Base-by-base conservation (phyloP, 176 grass and related monocot genomes). In the Aegilops speltoides region DNA sequence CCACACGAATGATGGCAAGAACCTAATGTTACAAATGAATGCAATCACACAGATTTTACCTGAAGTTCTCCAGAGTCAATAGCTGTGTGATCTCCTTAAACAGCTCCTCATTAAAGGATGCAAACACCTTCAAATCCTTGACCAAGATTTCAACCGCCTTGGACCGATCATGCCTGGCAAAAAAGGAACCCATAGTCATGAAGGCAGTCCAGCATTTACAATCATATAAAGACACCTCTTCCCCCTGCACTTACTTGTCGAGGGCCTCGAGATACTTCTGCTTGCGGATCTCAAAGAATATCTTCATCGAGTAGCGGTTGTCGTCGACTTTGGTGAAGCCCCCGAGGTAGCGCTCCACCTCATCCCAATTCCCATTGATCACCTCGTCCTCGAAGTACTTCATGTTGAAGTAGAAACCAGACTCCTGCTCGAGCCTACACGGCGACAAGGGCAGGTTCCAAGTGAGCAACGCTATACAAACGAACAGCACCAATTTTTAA, bases 1-100 rank as follows among this genome's bases (percentile, higher is more conserved):
- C 32, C 33, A 76, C 31, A 78, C 26, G 15, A 86, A 77, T 43
- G 64, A 75, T 57, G 41, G 20, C 3, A 32, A 70, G 1, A 50
- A 3, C 25, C 17, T 45, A 52, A 41, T 65, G 75, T 3, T 36
- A 78, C 4, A 90, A 25, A 65, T 3, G 4, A 69, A 64, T 7
- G 20, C 46, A 84, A 91, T 17, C 9, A 7, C 40, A 15, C 79
- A 59, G 26, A 28, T 75, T 81, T 84, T 77, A 98, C 96, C 96
- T 98, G 73, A 98, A 98, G 79, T 98, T 98, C 70, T 98, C 96
- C 77, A 98, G 83, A 75, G 96, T 98, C 37, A 98, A 77, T 46
- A 98, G 92, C 60, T 98, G 96, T 63, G 96, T 98, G 38, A 98
- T 98, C 91, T 98, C 96, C 92, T 98, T 98, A 71, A 94, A 98